These are phyloP conservation scores for Syzygium aqueum DNA, from an alignment of 345 rosid genomes.

Conservation along the genomic window DNA sequence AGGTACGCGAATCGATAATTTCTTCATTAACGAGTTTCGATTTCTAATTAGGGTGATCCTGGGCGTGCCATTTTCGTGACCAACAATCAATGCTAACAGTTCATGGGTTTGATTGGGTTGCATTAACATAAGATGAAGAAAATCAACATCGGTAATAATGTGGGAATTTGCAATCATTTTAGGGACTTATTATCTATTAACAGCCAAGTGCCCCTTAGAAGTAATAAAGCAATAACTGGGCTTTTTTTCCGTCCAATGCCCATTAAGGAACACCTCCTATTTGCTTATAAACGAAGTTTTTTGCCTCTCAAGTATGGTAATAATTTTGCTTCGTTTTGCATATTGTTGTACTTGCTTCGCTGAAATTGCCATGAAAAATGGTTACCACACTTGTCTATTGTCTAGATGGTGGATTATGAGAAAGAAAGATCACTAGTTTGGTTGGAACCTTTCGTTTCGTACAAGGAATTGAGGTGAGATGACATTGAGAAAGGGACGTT, in stretches of 20 bases:
- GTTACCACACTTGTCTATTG: neutral
- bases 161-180: neutral
- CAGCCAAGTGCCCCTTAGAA: neutral
- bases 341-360: neutral
- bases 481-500: neutral
- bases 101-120: neutral
- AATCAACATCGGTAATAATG: neutral
- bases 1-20: too few species aligned
- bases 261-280: neutral
- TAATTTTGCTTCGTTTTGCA: neutral
- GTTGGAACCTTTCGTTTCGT: neutral
- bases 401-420: neutral
- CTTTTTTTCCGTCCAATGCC: neutral
- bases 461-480: neutral
- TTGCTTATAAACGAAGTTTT: neutral
- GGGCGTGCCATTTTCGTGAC: too few species aligned
- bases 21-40: too few species aligned
- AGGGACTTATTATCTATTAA: neutral
- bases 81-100: neutral
- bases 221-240: neutral
- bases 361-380: neutral
- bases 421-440: neutral
- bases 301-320: neutral
- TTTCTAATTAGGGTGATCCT: too few species aligned
- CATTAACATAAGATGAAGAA: neutral